Base-by-base conservation (phyloP, 139 green algal species). In the Chlamydomonas incerta region DNA sequence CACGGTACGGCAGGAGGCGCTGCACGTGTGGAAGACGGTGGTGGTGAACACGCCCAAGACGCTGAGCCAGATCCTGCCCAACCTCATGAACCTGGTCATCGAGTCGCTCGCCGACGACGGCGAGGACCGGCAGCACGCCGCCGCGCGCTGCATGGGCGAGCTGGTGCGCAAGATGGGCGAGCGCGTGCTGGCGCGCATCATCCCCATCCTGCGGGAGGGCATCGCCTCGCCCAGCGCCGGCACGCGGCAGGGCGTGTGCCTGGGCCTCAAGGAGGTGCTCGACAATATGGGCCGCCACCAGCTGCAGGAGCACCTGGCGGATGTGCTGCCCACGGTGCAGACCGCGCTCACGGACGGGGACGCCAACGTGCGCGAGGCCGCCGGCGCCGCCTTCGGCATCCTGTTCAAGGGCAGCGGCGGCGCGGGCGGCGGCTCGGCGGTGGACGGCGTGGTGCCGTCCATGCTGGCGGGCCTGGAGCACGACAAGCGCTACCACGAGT, bases 101-200 rank as follows among this genome's bases (percentile, higher is more conserved):
- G 82, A 84, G 15, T 91, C 90, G 34, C 92, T 99, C 63, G 95
- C 94, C 21, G 84, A 93, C 66, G 75, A 85, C 58, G 91, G 90
- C 92, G 83, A 84, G 47, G 80, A 85, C 47, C 50, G 65, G 50
- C 80, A 52, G 4, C 67, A 70, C 31, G 80, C 95, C 70, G 95
- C 95, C 17, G 95, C 93, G 18, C 79, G 95, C 24, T 97, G 94
- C 85, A 90, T 99, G 63, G 97, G 97, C 9, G 97, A 99, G 92
- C 93, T 99, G 37, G 97, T 99, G 26, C 91, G 94, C 55, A 99
- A 99, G 94, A 96, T 99, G 92, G 97, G 97, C 31, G 97, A 99
- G 74, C 94, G 97, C 65, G 94, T 99, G 72, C 90, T 99, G 74
- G 62, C 81, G 17, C 87, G 94, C 50, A 97, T 99, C 87, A 85